A percentile compares a stretch with the other conserved stretches of the same genome.
phyloP scores from a whole-genome alignment of 179 eudicot species.

The Drosera spatulata region DNA sequence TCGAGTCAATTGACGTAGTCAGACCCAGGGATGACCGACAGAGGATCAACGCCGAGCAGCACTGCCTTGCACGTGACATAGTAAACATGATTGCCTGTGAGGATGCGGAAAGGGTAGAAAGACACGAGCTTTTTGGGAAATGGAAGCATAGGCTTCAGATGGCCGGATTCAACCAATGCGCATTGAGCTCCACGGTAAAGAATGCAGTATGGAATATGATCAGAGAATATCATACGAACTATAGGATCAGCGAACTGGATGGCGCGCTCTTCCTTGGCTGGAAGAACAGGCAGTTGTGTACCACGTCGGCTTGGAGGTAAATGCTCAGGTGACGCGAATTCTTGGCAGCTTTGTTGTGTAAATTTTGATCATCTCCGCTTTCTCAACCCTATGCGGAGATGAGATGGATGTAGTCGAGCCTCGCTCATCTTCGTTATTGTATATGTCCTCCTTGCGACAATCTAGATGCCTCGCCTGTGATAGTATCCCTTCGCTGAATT shows the following conservation, averaged over 20 bases:
- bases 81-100: conserved; percentile 84
- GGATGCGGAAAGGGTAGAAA: conserved; percentile 51
- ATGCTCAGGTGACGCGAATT: too few species aligned
- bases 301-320: conserved; percentile 53
- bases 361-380: too few species aligned
- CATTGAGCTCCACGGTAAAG: conserved; percentile 22
- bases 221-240: conserved; percentile 36
- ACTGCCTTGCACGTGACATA: conserved; percentile 68
- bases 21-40: conserved; percentile 41
- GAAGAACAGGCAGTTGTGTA: conserved; percentile 37
- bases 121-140: conserved; percentile 60
- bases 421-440: too few species aligned
- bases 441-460: too few species aligned
- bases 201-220: conserved; percentile 22
- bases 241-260: conserved; percentile 26
- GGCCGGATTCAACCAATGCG: conserved; percentile 48
- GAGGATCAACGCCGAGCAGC: conserved; percentile 70
- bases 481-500: too few species aligned
- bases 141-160: conserved; percentile 61
- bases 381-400: too few species aligned
- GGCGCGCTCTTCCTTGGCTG: conserved; percentile 59
- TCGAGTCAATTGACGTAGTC: conserved; percentile 69
- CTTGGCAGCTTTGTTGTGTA: too few species aligned
- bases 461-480: too few species aligned
- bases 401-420: too few species aligned